Base-by-base conservation (phyloP, 208 protist species). In the Trypanosoma theileri region DNA sequence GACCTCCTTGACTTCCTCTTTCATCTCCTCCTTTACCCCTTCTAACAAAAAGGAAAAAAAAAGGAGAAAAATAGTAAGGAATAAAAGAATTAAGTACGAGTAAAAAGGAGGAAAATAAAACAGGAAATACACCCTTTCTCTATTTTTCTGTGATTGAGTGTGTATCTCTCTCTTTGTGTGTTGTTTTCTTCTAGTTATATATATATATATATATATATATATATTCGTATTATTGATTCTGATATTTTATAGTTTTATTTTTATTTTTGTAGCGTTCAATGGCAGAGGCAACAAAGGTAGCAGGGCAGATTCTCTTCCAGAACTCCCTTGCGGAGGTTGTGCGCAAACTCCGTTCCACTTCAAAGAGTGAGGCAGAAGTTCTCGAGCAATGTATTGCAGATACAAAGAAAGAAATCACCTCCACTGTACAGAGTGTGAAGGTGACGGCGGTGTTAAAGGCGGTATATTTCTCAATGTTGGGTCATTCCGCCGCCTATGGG, bases 381-480 rank as follows among this genome's bases (percentile, higher is more conserved):
- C 98, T 99, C 59, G 85, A 91, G 22, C 72, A 82, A 60, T 89
- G 73, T 75, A 84, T 99, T 22, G 69, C 80, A 1, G 98, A 99
- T 54, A 99, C 97, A 31, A 97, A 97, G 58, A 79, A 92, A 55
- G 98, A 99, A 73, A 81, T 99, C 21, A 88, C 82, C 67, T 85
- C 84, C 7, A 69, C 82, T 12, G 84, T 97, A 55, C 83, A 91
- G 9, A 83, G 82, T 14, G 89, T 96, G 10, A 99, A 99, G 69
- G 91, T 97, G 17, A 79, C 79, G 0, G 98, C 98, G 4, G 81
- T 99, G 19, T 88, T 98, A 70, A 99, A 99, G 81, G 86, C 99
- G 10, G 97, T 88, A 16, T 99, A 99, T 76, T 92, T 99, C 48
- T 87, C 98, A 71, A 99, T 99, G 97, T 76, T 99, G 3, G 98